Percentiles rank a stretch among this genome's conserved stretches.
Evolutionary conservation across 768 basidiomycete species (phyloP).

Genomic region (Collybia sp.): DNA sequence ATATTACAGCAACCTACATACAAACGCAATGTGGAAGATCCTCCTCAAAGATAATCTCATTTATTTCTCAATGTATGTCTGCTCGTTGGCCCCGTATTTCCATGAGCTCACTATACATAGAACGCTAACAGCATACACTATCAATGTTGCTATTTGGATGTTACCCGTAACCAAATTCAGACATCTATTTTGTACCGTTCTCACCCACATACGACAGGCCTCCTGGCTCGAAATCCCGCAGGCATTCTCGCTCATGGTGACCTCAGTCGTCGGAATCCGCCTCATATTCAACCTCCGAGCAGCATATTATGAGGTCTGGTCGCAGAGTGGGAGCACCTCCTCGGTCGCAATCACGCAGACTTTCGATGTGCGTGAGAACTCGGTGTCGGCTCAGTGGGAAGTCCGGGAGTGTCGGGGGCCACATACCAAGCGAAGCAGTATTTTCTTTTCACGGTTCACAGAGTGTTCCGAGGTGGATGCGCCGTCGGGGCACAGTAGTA

Average conservation of each 20-base stretch:
- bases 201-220: slow-evolving; percentile 7
- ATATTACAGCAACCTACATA: slow-evolving; percentile 5
- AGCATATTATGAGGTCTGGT: slow-evolving; percentile 16
- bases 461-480: no score
- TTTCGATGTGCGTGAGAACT: neutral
- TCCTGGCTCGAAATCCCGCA: slow-evolving; percentile 17
- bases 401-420: neutral
- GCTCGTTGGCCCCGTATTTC: neutral
- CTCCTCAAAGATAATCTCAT: slow-evolving; percentile 19
- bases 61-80: slow-evolving; percentile 21
- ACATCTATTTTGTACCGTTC: neutral
- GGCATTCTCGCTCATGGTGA: slow-evolving; percentile 16
- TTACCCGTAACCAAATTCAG: slow-evolving; percentile 11
- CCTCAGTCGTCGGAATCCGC: slow-evolving; percentile 20
- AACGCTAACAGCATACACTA: slow-evolving; percentile 11
- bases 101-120: slow-evolving; percentile 5
- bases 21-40: slow-evolving; percentile 12
- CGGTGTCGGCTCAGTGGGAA: neutral
- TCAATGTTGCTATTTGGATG: slow-evolving; percentile 15
- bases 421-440: no score
- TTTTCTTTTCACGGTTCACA: no score
- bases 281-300: slow-evolving; percentile 21
- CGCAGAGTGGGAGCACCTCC: neutral
- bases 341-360: neutral
- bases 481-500: no score